Conservation (phyloP, 2,329 filamentous ascomycete species). For the Colletotrichum higginsianum region DNA sequence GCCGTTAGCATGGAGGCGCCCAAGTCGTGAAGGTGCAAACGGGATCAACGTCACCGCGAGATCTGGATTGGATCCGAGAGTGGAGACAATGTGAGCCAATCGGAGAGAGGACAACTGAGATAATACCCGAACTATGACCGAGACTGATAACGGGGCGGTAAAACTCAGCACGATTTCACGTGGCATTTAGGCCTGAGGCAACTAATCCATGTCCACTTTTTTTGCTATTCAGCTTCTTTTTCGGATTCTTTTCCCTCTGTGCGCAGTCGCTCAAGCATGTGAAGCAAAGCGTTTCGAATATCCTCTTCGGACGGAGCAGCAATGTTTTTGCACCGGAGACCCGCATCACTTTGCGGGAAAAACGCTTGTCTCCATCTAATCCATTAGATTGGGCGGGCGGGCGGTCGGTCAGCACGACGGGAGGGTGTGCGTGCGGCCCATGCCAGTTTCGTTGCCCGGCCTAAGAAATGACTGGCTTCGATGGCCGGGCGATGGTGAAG, state of each 20-base stretch:
- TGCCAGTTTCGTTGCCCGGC: slow-evolving; percentile 24
- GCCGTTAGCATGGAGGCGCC: not conserved
- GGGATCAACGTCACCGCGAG: slow-evolving; percentile 5
- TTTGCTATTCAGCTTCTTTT: not conserved
- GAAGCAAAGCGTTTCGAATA: not conserved
- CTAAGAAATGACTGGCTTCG: slow-evolving; percentile 28
- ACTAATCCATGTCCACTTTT: not conserved
- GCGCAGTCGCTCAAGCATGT: not conserved
- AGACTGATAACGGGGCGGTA: not conserved
- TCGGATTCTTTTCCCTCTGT: not conserved
- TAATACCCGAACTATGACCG: slow-evolving; percentile 29
- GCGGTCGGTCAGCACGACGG: slow-evolving; percentile 16
- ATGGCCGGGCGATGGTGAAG: not conserved
- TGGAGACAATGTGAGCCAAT: slow-evolving; percentile 7
- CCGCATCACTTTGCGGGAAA: not conserved
- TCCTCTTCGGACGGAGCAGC: not conserved
- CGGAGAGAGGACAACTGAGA: not conserved
- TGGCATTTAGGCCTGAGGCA: not conserved
- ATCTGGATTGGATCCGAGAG: not conserved
- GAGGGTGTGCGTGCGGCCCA: slow-evolving; percentile 32
- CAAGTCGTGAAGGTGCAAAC: not conserved
- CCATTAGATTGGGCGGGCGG: not conserved
- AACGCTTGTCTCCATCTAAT: not conserved
- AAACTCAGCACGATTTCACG: not conserved
- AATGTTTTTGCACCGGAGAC: not conserved